These are phyloP conservation scores for Candida corydali DNA, from an alignment of 805 yeast genomes.

Conservation along the genomic window DNA sequence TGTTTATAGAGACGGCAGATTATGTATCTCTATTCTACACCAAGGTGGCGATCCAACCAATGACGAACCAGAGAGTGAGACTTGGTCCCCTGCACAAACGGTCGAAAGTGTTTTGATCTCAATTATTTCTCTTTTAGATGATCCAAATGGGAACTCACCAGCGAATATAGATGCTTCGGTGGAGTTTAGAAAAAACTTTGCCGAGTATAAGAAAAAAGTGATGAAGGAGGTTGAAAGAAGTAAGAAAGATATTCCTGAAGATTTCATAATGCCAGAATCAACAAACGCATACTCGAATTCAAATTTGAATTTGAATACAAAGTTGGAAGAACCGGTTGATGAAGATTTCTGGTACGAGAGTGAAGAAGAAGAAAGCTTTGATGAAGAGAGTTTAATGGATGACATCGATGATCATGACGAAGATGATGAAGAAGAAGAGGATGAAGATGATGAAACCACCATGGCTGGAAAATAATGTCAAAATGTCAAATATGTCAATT, in stretches of 20 bases:
- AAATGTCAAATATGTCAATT: no score
- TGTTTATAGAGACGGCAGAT: constrained; percentile 87
- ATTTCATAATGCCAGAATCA: constrained; percentile 74
- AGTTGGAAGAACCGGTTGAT: constrained; percentile 55
- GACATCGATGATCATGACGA: constrained; percentile 51
- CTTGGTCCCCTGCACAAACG: constrained; percentile 92
- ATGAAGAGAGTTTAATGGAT: constrained; percentile 46
- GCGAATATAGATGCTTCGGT: constrained; percentile 97
- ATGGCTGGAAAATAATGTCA: constrained; percentile 13
- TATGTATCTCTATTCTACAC: constrained; percentile 90
- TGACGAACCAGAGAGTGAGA: constrained; percentile 90
- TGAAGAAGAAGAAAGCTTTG: constrained; percentile 43
- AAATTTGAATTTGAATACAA: constrained; percentile 35
- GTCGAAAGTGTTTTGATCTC: constrained; percentile 89
- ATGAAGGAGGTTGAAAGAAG: constrained; percentile 79
- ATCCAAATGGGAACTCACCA: constrained; percentile 89
- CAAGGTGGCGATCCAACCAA: constrained; percentile 86
- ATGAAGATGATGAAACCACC: constrained; percentile 39
- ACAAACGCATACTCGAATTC: constrained; percentile 37
- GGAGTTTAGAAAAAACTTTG: constrained; percentile 78
- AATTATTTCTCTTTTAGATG: constrained; percentile 85
- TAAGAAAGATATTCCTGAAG: constrained; percentile 81
- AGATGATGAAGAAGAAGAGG: constrained; percentile 60
- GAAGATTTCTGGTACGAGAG: constrained; percentile 82
- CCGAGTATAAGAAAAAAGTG: constrained; percentile 70